These are phyloP conservation scores for Salix arbutifolia DNA, from an alignment of 345 rosid genomes.

Conservation along the genomic window DNA sequence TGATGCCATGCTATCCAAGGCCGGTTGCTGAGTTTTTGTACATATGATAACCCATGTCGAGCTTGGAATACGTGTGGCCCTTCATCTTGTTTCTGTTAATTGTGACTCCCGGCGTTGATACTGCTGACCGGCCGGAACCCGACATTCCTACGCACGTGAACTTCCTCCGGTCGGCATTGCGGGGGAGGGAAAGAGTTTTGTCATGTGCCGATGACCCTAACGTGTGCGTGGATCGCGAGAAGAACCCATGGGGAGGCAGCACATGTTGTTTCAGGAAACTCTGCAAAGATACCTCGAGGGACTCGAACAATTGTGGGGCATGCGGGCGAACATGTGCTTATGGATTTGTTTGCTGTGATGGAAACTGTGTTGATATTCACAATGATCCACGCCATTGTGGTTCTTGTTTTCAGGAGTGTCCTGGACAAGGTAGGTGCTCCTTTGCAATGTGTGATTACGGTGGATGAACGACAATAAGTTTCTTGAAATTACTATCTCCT, in stretches of 20 bases:
- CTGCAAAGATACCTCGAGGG: conserved; percentile 28
- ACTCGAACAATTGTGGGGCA: conserved; percentile 28
- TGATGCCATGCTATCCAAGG: neutral
- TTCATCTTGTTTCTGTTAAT: conserved; percentile 11
- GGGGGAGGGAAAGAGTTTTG: conserved; percentile 20
- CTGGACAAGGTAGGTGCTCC: conserved; percentile 16
- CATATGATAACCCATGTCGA: neutral
- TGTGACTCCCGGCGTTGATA: conserved; percentile 6
- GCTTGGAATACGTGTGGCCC: neutral
- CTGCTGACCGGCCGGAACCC: neutral
- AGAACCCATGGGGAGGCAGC: conserved; percentile 37
- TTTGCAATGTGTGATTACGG: conserved; percentile 33
- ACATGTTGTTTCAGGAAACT: conserved; percentile 27
- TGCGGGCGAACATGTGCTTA: conserved; percentile 26
- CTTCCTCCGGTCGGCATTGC: conserved; percentile 12
- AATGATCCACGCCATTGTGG: conserved; percentile 30
- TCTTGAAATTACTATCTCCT: neutral
- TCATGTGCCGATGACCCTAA: conserved; percentile 27
- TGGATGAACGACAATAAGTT: neutral
- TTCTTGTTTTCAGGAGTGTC: conserved; percentile 29
- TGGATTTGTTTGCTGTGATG: conserved; percentile 32
- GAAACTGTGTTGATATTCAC: conserved; percentile 27
- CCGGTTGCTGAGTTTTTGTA: neutral
- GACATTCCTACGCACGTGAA: conserved; percentile 19
- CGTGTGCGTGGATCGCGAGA: conserved; percentile 28